These are phyloP conservation scores for Dipteronia sinensis DNA, from an alignment of 345 rosid species.

Conservation along the genomic window DNA sequence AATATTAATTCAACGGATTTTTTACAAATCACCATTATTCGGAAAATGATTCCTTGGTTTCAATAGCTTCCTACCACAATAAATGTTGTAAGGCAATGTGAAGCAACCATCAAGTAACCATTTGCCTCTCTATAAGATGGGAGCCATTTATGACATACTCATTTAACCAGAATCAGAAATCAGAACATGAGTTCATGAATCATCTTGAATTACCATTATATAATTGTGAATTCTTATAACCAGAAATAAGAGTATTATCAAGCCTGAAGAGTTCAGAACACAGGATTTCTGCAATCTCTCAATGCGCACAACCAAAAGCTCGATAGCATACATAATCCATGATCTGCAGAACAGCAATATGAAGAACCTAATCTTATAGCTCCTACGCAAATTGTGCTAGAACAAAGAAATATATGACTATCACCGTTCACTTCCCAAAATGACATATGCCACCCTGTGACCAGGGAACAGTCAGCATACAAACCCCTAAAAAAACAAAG, in stretches of 20 bases:
- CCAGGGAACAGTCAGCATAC: no score
- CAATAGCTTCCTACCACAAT: no score
- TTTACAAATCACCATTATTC: no score
- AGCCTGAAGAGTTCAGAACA: neutral
- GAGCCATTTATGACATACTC: no score
- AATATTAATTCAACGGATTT: no score
- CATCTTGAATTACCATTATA: neutral
- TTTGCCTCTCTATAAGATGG: no score
- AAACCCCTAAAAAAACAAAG: neutral
- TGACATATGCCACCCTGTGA: neutral
- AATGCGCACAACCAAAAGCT: neutral
- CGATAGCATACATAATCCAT: neutral
- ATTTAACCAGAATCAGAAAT: neutral
- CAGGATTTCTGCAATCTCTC: neutral
- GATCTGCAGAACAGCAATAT: neutral
- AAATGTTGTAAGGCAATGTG: no score
- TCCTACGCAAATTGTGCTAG: neutral
- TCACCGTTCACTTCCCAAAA: conserved; percentile 13
- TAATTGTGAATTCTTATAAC: neutral
- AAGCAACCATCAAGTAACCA: no score
- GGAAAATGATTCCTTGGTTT: neutral
- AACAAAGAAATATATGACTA: neutral
- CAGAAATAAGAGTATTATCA: neutral
- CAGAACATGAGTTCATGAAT: no score
- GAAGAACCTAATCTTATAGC: conserved; percentile 7